Evolutionary conservation across 441 rosid species (phyloP).

Genomic region (Kokia cookei): DNA sequence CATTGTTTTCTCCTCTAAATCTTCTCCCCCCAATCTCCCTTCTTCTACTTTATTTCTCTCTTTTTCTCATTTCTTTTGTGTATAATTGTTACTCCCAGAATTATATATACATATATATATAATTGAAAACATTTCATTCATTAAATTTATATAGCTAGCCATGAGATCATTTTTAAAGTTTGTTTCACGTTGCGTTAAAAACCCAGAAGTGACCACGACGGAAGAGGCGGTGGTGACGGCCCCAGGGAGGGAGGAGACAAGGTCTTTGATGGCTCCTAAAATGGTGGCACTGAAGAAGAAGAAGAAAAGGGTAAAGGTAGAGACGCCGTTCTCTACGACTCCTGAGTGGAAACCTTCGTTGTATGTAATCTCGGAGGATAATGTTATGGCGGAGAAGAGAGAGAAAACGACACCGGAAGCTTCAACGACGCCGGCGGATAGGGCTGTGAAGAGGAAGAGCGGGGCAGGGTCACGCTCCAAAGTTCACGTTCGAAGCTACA

Average conservation of each 20-base stretch:
- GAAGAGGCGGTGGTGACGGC: background rate
- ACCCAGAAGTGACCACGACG: background rate
- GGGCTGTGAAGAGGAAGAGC: slow-evolving; percentile 31
- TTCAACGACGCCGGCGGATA: slow-evolving; percentile 6
- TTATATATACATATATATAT: background rate
- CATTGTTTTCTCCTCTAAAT: background rate
- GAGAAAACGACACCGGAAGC: background rate
- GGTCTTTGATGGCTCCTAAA: slow-evolving; percentile 17
- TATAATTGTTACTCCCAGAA: background rate
- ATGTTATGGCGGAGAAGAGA: slow-evolving; percentile 18
- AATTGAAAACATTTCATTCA: background rate
- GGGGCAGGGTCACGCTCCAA: slow-evolving; percentile 15
- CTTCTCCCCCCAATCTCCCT: background rate
- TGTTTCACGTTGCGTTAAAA: slow-evolving; percentile 26
- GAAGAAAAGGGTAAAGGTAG: slow-evolving; percentile 31
- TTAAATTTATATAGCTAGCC: background rate
- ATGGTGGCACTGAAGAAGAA: slow-evolving; percentile 3
- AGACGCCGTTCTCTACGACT: background rate
- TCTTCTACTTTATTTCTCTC: background rate
- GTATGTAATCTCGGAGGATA: slow-evolving; percentile 55
- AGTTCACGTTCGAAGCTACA: slow-evolving; percentile 26
- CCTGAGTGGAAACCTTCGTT: slow-evolving; percentile 64
- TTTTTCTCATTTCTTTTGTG: background rate
- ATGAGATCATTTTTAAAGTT: slow-evolving; percentile 27
- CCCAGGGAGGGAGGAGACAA: slow-evolving; percentile 20